phyloP scores from a whole-genome alignment of 2,329 filamentous ascomycete genomes.

The Alternaria gansuensis region DNA sequence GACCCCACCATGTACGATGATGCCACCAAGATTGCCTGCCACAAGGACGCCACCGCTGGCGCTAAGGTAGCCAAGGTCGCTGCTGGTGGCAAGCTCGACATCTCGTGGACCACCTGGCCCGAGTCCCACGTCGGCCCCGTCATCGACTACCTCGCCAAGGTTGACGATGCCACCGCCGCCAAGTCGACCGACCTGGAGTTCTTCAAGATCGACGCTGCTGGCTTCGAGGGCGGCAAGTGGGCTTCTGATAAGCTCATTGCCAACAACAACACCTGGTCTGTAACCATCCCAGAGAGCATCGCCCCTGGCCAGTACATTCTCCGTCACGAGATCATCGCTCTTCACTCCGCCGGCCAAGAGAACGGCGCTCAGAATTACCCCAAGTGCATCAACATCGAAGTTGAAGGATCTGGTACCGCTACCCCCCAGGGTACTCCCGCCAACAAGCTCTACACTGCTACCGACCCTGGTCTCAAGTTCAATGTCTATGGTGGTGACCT shows the following conservation, averaged over 20 bases:
- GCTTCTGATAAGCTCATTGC: constrained; percentile 63
- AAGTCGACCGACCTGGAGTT: constrained; percentile 65
- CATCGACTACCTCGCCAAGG: constrained; percentile 69
- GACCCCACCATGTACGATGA: constrained; percentile 57
- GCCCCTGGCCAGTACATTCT: constrained; percentile 67
- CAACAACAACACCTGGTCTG: constrained; percentile 59
- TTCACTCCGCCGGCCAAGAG: constrained; percentile 61
- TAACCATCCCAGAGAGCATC: constrained; percentile 63
- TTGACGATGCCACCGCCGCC: constrained; percentile 63
- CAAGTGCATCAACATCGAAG: constrained; percentile 55
- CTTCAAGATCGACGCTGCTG: constrained; percentile 70
- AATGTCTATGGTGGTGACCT: constrained; percentile 63
- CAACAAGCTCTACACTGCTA: constrained; percentile 65
- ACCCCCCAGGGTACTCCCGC: constrained; percentile 56
- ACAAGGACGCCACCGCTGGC: constrained; percentile 64
- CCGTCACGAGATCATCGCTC: constrained; percentile 68
- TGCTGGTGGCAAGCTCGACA: constrained; percentile 65
- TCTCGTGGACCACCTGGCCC: constrained; percentile 74
- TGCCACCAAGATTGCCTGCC: constrained; percentile 66
- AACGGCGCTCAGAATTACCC: constrained; percentile 59
- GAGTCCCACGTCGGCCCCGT: constrained; percentile 70
- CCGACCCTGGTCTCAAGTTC: constrained; percentile 67
- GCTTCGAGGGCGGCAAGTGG: constrained; percentile 64
- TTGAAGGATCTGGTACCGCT: constrained; percentile 63
- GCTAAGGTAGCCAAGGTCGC: constrained; percentile 62